Evolutionary conservation across 2,329 filamentous ascomycete species (phyloP).

Genomic region (Sphaerostilbella broomeana): DNA sequence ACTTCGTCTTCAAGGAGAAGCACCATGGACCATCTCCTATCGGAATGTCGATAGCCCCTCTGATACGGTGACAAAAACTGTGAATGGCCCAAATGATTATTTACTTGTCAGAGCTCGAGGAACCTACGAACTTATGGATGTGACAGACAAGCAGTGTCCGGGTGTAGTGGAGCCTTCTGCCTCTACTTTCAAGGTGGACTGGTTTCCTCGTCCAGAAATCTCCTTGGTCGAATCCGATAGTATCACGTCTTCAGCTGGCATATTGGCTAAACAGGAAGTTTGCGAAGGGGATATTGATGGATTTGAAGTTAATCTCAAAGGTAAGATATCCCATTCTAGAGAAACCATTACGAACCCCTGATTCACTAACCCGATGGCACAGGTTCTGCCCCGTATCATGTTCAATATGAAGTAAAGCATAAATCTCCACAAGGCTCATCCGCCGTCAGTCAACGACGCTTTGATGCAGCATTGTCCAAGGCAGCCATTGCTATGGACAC

Average conservation of each 20-base stretch:
- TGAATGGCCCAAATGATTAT: conserved; percentile 57
- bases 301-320: conserved; percentile 73
- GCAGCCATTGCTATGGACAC: conserved; percentile 84
- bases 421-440: conserved; percentile 60
- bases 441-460: conserved; percentile 59
- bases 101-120: conserved; percentile 62
- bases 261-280: conserved; percentile 69
- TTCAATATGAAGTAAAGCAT: conserved; percentile 74
- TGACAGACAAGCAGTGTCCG: conserved; percentile 74
- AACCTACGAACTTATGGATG: conserved; percentile 70
- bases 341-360: no score
- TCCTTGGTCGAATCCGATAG: conserved; percentile 59
- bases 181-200: conserved; percentile 71
- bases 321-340: no score
- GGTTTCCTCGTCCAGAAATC: conserved; percentile 75
- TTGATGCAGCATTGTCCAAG: conserved; percentile 70
- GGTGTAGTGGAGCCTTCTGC: conserved; percentile 70
- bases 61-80: conserved; percentile 40
- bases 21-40: conserved; percentile 77
- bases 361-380: conserved; percentile 26
- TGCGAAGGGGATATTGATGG: conserved; percentile 93
- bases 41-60: conserved; percentile 54
- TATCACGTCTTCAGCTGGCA: conserved; percentile 41
- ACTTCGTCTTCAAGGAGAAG: conserved; percentile 75
- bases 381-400: conserved; percentile 74